Conservation (phyloP, 2,329 filamentous ascomycete genomes). For the Apiospora phragmitis region DNA sequence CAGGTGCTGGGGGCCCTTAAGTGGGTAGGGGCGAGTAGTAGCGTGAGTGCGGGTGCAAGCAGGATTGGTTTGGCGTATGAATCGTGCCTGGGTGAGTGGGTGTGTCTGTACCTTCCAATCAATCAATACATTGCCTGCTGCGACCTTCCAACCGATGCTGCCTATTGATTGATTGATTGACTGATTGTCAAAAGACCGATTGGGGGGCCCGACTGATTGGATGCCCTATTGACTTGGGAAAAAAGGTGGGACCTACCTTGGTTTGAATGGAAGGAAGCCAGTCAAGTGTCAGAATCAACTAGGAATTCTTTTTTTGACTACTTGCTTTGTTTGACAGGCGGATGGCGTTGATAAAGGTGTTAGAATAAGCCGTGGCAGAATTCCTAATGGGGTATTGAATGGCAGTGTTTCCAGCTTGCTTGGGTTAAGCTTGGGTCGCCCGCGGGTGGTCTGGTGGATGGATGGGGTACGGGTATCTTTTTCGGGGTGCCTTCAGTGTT, state of each 20-base stretch:
- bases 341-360: constrained; percentile 5
- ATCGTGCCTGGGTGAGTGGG: not conserved
- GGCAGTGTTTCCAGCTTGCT: constrained; percentile 9
- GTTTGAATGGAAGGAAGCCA: not conserved
- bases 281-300: not conserved
- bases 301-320: constrained; percentile 1
- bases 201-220: not conserved
- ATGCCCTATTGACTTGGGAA: not conserved
- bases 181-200: not conserved
- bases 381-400: constrained; percentile 11
- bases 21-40: not conserved
- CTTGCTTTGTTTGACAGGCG: constrained; percentile 7
- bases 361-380: constrained; percentile 3
- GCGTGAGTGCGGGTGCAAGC: not conserved
- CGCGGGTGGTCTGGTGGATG: not conserved
- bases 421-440: constrained; percentile 11
- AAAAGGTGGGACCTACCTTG: not conserved
- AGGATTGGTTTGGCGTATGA: not conserved
- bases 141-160: not conserved
- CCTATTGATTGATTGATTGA: not conserved
- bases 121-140: not conserved
- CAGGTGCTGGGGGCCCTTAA: not conserved
- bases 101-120: constrained; percentile 1
- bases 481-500: not conserved
- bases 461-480: constrained; percentile 5